Evolutionary conservation across 2,329 filamentous ascomycete genomes (phyloP).

Genomic region (Hypoxylon sp.): DNA sequence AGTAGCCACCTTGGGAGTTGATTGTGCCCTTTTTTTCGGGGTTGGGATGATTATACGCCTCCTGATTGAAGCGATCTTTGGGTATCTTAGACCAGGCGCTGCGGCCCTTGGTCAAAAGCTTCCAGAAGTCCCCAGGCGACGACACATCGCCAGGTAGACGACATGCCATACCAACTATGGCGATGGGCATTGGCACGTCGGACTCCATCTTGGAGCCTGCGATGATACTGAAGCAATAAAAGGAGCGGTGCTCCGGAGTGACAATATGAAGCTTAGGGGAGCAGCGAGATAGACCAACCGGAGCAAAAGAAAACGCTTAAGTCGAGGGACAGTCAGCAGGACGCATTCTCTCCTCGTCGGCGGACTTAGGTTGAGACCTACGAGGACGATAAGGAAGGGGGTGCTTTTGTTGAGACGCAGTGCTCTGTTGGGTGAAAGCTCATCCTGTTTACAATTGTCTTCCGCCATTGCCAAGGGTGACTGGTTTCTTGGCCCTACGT

Average conservation of each 20-base stretch:
- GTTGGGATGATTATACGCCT: conserved; percentile 71
- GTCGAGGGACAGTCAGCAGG: no score
- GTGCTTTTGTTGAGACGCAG: no score
- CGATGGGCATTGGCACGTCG: conserved; percentile 52
- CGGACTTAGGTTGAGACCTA: no score
- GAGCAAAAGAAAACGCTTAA: no score
- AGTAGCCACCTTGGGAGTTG: conserved; percentile 75
- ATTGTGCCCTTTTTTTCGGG: conserved; percentile 74
- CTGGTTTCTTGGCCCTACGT: no score
- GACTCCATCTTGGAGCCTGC: conserved; percentile 25
- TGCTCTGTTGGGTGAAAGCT: no score
- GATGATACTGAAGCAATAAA: conserved; percentile 7
- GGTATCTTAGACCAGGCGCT: conserved; percentile 73
- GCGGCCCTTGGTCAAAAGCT: conserved; percentile 70
- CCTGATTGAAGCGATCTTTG: conserved; percentile 70
- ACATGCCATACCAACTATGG: conserved; percentile 73
- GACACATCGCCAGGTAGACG: conserved; percentile 67
- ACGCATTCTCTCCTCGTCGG: no score
- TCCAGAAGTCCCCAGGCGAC: conserved; percentile 70
- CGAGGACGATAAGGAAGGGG: no score
- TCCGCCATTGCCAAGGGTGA: no score
- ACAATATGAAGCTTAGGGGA: conserved; percentile 6
- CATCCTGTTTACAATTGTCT: no score
- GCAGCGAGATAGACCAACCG: not conserved
- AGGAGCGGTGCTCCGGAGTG: conserved; percentile 7